Conservation (phyloP, 352 stramenopile species). For the Blastocystis sp. region DNA sequence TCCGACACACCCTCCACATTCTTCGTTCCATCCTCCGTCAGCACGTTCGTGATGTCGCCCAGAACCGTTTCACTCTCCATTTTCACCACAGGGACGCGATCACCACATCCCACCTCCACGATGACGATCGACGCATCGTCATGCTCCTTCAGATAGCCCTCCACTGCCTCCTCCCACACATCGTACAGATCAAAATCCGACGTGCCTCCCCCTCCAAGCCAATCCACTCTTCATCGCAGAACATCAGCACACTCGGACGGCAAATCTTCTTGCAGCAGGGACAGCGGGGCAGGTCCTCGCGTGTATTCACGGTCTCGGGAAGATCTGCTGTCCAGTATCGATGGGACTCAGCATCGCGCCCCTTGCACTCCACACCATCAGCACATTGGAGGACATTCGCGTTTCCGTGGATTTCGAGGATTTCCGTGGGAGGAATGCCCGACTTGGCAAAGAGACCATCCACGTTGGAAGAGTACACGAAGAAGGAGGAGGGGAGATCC, state of each 20-base stretch:
- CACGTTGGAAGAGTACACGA: slow-evolving; percentile 66
- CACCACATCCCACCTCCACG: slow-evolving; percentile 60
- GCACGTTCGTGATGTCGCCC: slow-evolving; percentile 56
- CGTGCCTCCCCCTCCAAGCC: slow-evolving; percentile 26
- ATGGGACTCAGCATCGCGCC: not conserved
- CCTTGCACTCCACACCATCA: slow-evolving; percentile 19
- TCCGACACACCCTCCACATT: not conserved
- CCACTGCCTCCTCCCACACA: slow-evolving; percentile 57
- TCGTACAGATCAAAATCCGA: slow-evolving; percentile 63
- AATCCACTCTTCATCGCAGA: slow-evolving; percentile 66
- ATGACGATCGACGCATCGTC: slow-evolving; percentile 50
- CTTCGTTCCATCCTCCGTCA: slow-evolving; percentile 18
- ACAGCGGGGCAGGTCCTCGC: slow-evolving; percentile 25
- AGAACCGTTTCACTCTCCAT: slow-evolving; percentile 65
- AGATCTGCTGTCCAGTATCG: not conserved
- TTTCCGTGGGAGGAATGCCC: slow-evolving; percentile 27
- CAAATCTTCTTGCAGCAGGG: not conserved
- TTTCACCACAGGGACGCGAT: slow-evolving; percentile 51
- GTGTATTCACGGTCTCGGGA: not conserved
- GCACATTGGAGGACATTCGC: slow-evolving; percentile 21
- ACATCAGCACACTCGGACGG: slow-evolving; percentile 63
- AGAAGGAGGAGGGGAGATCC: slow-evolving; percentile 24
- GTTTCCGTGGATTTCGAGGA: slow-evolving; percentile 68
- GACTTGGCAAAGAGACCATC: slow-evolving; percentile 56
- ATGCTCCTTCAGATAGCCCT: slow-evolving; percentile 48